Base-by-base conservation (phyloP, 441 rosid genomes). In the Syzygium syzygioides region DNA sequence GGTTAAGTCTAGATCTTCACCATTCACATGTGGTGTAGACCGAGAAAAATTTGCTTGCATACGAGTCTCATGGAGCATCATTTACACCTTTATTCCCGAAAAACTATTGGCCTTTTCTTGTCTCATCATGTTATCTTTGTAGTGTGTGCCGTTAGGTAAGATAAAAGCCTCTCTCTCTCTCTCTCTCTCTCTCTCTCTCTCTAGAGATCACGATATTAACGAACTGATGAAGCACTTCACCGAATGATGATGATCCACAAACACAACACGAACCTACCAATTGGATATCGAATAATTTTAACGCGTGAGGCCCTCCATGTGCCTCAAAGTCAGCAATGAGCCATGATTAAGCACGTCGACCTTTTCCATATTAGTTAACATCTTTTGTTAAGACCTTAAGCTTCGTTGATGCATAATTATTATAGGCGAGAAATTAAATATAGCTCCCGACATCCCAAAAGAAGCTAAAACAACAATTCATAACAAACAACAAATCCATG, bases 241-340 rank as follows among this genome's bases (percentile, higher is more conserved):
- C 88, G 86, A 88, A 88, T 62, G 85, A 55, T 62, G 85, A 55
- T 90, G 90, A 88, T 86, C 90, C 71, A 85, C 60, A 87, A 89
- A 90, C 89, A 86, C 60, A 62, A 87, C 87, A 62, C 90, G 52
- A 84, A 88, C 90, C 90, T 48, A 83, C 87, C 91, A 90, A 79
- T 92, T 91, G 93, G 92, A 90, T 87, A 52, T 15, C 52, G 76
- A 89, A 89, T 57, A 91, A 90, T 89, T 87, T 54, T 71, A 59
- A 64, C 57, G 50, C 45, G 90, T 32, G 92, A 91, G 86, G 88
- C 90, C 90, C 89, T 86, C 86, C 91, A 14, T 89, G 50, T 88
- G 87, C 87, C 76, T 55, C 25, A 89, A 91, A 94, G 94, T 95
- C 95, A 91, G 90, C 93, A 90, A 55, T 62, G 41, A 32, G 91